Percentiles rank a stretch among this genome's conserved stretches.
phyloP scores from a whole-genome alignment of 169 alveolate genomes.

The Eimeria falciformis region DNA sequence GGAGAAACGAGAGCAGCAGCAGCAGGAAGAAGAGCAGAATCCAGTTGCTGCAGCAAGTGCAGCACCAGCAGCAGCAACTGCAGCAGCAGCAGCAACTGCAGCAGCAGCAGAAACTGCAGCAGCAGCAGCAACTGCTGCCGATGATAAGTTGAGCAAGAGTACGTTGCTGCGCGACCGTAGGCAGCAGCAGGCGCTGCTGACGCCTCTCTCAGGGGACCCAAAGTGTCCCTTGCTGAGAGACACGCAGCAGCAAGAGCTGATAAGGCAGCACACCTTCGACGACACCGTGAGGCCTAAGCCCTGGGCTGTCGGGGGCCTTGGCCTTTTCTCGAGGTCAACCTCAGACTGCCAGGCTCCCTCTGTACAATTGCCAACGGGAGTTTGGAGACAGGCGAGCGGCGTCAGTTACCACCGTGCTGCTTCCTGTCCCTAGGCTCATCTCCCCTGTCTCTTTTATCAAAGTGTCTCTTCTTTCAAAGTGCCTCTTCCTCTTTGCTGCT shows the following conservation, averaged over 20 bases:
- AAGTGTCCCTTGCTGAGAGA: constrained; percentile 52
- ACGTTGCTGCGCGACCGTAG: constrained; percentile 49
- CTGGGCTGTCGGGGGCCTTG: neutral
- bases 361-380: neutral
- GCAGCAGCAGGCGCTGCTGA: constrained; percentile 63
- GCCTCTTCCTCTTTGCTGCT: neutral
- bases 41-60: neutral
- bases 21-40: neutral
- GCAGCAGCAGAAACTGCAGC: neutral
- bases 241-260: constrained; percentile 54
- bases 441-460: too few species aligned
- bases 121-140: neutral
- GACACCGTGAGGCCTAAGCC: constrained; percentile 26
- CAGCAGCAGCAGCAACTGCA: neutral
- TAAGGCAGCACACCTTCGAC: constrained; percentile 61
- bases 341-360: constrained; percentile 21
- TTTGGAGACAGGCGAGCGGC: constrained; percentile 37
- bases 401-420: neutral
- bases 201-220: constrained; percentile 51
- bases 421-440: too few species aligned
- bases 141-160: neutral
- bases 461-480: neutral
- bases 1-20: neutral
- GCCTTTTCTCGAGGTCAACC: constrained; percentile 8
- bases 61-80: neutral